Conservation (phyloP, 495 filamentous ascomycete species). For the Acidomyces sp. region DNA sequence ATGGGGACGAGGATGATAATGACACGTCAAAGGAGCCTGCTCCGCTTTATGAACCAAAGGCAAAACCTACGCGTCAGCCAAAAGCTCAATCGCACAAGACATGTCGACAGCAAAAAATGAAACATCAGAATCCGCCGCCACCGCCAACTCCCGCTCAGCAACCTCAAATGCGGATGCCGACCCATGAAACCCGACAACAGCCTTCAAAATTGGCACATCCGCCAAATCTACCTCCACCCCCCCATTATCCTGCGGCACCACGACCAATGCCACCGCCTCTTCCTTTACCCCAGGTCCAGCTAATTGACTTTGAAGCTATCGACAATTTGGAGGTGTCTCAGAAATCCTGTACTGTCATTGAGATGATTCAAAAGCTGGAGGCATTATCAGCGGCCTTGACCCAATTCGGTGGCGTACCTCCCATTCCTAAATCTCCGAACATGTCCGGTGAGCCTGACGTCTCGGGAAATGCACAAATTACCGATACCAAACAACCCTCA, state of each 20-base stretch:
- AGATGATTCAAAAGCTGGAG: constrained; percentile 6
- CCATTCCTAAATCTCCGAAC: not conserved
- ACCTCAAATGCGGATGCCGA: not conserved
- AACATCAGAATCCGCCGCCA: too few relatives aligned
- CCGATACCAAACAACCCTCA: not conserved
- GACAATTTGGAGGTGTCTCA: not conserved
- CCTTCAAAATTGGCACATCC: too few relatives aligned
- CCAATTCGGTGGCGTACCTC: constrained; percentile 2
- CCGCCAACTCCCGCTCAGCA: constrained; percentile 6
- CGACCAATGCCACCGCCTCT: constrained; percentile 1
- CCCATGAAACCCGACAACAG: not conserved
- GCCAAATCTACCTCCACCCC: not conserved
- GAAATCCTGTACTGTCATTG: not conserved
- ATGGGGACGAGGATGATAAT: constrained; percentile 6
- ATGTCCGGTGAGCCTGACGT: not conserved
- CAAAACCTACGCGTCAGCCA: constrained; percentile 2
- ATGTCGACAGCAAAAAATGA: not conserved
- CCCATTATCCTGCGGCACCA: not conserved
- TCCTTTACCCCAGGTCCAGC: not conserved
- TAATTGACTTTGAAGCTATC: not conserved
- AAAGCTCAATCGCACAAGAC: not conserved
- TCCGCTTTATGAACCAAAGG: not conserved
- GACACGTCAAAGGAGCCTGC: not conserved
- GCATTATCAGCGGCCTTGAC: constrained; percentile 2
- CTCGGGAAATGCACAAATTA: not conserved